Percentiles rank a stretch among this genome's conserved stretches.
phyloP scores from a whole-genome alignment of 352 stramenopile species.

The Globisporangium nodosum region DNA sequence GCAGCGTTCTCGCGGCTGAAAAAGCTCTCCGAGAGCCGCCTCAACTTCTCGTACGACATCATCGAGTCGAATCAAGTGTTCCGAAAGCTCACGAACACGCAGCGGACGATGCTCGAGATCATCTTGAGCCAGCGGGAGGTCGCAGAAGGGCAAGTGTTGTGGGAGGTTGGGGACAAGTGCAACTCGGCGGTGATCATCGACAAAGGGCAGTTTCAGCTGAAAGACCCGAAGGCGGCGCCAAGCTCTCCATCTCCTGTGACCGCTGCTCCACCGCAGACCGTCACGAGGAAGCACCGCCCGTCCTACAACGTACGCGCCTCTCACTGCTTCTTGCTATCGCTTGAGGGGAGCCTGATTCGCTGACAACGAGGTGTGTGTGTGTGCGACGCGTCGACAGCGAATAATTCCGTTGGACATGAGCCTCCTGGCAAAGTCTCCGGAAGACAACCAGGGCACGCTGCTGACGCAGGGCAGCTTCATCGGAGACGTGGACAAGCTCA shows the following conservation, averaged over 20 bases:
- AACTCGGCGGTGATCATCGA: constrained; percentile 70
- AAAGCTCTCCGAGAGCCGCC: constrained; percentile 58
- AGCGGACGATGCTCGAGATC: constrained; percentile 87
- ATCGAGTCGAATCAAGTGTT: constrained; percentile 82
- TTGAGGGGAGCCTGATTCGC: constrained; percentile 4
- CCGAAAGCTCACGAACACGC: constrained; percentile 63
- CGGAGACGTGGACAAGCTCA: constrained; percentile 69
- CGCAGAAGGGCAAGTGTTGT: constrained; percentile 63
- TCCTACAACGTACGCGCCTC: constrained; percentile 48
- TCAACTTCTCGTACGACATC: constrained; percentile 79
- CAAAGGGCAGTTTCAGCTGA: constrained; percentile 66
- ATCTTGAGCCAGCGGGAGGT: constrained; percentile 57
- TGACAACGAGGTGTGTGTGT: constrained; percentile 20
- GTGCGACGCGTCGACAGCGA: constrained; percentile 19
- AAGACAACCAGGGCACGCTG: constrained; percentile 31
- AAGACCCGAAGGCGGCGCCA: constrained; percentile 33
- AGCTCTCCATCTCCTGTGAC: not conserved
- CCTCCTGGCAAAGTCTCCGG: constrained; percentile 28
- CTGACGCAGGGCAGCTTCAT: constrained; percentile 57
- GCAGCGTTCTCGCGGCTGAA: constrained; percentile 66
- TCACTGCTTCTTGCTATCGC: not conserved
- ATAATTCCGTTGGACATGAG: constrained; percentile 59
- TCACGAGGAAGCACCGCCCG: constrained; percentile 31
- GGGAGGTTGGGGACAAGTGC: constrained; percentile 63
- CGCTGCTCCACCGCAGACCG: constrained; percentile 14